These are phyloP conservation scores for Colletotrichum melonis DNA, from an alignment of 2,329 filamentous ascomycete species.

Conservation along the genomic window DNA sequence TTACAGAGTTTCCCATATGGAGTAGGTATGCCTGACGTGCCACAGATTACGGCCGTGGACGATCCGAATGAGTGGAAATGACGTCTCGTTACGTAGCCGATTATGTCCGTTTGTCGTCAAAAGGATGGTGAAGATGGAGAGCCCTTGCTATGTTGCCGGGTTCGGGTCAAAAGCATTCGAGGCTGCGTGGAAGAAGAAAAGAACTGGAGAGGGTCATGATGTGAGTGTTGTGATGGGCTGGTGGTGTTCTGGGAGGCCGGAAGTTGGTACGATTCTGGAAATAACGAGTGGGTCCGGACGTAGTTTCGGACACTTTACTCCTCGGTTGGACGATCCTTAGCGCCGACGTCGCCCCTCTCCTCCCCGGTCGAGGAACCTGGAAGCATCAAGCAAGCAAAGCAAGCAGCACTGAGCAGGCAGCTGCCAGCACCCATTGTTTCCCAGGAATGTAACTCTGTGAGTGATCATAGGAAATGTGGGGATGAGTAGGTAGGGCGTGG, in stretches of 20 bases:
- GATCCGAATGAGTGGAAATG: not conserved
- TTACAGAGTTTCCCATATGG: not conserved
- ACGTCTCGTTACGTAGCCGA: too few species aligned
- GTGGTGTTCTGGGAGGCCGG: not conserved
- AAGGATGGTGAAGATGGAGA: not conserved
- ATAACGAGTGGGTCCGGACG: conserved; percentile 14
- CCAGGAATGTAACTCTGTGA: not conserved
- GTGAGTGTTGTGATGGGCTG: not conserved
- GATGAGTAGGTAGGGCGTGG: not conserved
- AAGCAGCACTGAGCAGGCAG: not conserved
- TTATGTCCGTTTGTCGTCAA: not conserved
- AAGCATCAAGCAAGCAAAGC: not conserved
- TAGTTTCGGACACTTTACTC: not conserved
- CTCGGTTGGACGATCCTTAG: not conserved
- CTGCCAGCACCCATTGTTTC: not conserved
- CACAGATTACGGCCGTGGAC: not conserved
- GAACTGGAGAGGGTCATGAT: not conserved
- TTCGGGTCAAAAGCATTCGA: not conserved
- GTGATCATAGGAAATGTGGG: not conserved
- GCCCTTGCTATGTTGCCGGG: not conserved
- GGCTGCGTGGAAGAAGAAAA: not conserved
- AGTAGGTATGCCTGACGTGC: not conserved
- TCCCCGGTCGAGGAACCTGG: not conserved
- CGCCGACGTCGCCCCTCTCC: not conserved
- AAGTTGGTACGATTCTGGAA: conserved; percentile 4